phyloP scores from a whole-genome alignment of 768 basidiomycete genomes.

The Sarcodon sp. region DNA sequence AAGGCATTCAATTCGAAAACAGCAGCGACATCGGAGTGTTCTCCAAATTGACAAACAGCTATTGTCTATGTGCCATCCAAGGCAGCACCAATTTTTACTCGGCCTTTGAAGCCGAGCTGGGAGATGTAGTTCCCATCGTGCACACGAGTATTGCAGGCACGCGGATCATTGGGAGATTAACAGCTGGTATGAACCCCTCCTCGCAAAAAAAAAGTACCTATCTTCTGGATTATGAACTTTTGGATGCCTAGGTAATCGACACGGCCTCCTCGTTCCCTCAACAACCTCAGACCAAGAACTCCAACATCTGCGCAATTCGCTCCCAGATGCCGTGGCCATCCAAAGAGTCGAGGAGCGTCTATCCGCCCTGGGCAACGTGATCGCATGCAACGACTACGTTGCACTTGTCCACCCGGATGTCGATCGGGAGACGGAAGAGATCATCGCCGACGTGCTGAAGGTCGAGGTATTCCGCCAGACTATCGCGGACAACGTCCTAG shows the following conservation, averaged over 20 bases:
- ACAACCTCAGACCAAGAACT: slow-evolving; percentile 97
- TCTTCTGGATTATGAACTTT: not conserved
- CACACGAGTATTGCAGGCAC: slow-evolving; percentile 94
- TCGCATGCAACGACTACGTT: slow-evolving; percentile 97
- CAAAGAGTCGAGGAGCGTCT: slow-evolving; percentile 96
- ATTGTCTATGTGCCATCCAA: slow-evolving; percentile 89
- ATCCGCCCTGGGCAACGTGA: slow-evolving; percentile 95
- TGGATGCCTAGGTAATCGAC: slow-evolving; percentile 65
- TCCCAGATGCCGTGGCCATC: slow-evolving; percentile 87
- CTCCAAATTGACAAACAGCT: slow-evolving; percentile 94
- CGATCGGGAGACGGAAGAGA: slow-evolving; percentile 98
- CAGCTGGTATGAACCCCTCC: slow-evolving; percentile 46
- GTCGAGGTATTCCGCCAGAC: slow-evolving; percentile 99
- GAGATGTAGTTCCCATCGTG: slow-evolving; percentile 89
- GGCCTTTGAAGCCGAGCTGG: slow-evolving; percentile 89
- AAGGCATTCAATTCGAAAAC: slow-evolving; percentile 92
- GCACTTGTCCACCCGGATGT: slow-evolving; percentile 97
- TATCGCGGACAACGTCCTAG: slow-evolving; percentile 91
- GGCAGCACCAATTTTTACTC: slow-evolving; percentile 98
- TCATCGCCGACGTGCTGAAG: slow-evolving; percentile 97
- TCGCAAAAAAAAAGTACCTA: not conserved
- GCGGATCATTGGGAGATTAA: slow-evolving; percentile 85
- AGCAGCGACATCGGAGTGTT: slow-evolving; percentile 95
- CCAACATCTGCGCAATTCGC: slow-evolving; percentile 90
- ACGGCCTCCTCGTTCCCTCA: slow-evolving; percentile 92